Conservation (phyloP, 2,329 filamentous ascomycete genomes). For the Claviceps purpurea region DNA sequence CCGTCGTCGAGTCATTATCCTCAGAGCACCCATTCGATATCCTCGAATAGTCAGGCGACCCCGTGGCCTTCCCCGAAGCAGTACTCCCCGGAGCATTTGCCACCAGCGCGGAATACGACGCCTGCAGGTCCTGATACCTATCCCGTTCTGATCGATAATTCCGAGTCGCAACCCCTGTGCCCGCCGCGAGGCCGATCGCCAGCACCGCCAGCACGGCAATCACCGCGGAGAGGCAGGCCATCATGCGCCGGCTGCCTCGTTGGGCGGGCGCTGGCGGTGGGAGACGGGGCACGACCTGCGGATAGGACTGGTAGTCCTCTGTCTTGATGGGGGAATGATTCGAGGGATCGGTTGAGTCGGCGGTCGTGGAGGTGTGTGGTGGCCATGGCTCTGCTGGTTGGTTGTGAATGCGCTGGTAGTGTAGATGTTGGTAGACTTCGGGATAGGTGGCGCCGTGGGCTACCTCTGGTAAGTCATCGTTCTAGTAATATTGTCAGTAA, state of each 20-base stretch:
- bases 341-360: neutral
- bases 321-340: neutral
- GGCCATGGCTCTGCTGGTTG: neutral
- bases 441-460: neutral
- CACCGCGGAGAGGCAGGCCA: conserved; percentile 23
- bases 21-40: conserved; percentile 28
- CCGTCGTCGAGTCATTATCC: conserved; percentile 20
- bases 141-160: conserved; percentile 22
- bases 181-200: conserved; percentile 31
- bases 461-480: neutral
- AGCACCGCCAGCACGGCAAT: conserved; percentile 26
- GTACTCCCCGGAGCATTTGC: neutral
- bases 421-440: neutral
- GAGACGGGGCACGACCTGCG: neutral
- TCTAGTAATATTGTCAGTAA: neutral
- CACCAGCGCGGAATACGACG: conserved; percentile 11
- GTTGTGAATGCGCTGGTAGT: neutral
- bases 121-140: conserved; percentile 10
- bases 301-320: neutral
- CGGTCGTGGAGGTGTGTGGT: neutral
- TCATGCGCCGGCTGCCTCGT: neutral
- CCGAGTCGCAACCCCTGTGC: conserved; percentile 27
- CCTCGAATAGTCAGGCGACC: conserved; percentile 1
- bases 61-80: neutral
- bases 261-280: neutral